These are phyloP conservation scores for Citrullus colocynthis DNA, from an alignment of 306 rosid species.

Conservation along the genomic window DNA sequence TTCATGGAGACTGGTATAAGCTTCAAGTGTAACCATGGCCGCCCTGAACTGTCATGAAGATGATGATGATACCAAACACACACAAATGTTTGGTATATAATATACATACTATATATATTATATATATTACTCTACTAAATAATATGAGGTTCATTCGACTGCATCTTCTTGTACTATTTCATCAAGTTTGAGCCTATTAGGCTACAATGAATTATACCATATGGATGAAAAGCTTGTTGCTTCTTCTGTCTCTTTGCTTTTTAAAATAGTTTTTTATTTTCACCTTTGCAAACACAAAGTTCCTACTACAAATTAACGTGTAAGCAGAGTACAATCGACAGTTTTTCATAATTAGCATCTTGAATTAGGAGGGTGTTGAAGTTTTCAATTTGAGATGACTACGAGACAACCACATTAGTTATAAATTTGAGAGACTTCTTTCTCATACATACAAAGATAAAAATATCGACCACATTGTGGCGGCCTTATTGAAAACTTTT, in stretches of 20 bases:
- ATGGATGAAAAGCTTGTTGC: background rate
- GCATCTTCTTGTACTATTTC: background rate
- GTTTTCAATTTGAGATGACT: no score
- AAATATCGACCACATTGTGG: no score
- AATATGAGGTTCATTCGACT: background rate
- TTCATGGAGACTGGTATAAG: background rate
- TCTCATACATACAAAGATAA: no score
- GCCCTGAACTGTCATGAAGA: background rate
- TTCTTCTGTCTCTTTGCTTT: background rate
- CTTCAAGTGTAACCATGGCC: constrained; percentile 1
- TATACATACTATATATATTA: background rate
- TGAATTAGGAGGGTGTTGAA: no score
- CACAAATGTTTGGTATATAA: background rate
- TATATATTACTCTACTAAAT: background rate
- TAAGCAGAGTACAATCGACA: no score
- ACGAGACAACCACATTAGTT: no score
- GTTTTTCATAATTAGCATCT: no score
- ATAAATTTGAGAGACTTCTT: no score
- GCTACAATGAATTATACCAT: background rate
- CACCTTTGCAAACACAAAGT: no score
- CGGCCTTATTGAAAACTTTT: no score
- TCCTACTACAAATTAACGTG: no score
- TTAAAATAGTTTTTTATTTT: no score
- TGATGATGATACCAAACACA: background rate
- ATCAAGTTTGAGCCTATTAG: background rate